A percentile compares a stretch with the other conserved stretches of the same genome.
Evolutionary conservation across 768 basidiomycete genomes (phyloP).

Genomic region (Botryobasidium botryosum): DNA sequence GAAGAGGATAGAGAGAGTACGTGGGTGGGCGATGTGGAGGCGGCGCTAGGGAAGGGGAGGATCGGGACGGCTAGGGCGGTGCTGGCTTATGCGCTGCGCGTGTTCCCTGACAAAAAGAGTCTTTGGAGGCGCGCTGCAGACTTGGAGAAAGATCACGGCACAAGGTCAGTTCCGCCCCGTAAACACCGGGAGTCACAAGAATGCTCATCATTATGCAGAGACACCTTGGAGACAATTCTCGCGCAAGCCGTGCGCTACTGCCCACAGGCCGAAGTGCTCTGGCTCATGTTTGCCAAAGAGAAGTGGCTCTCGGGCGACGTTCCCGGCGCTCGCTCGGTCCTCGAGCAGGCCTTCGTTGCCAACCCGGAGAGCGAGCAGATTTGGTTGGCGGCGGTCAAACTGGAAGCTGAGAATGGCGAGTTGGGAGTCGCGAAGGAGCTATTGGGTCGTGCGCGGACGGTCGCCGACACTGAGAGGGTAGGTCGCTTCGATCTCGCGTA

Average conservation of each 20-base stretch:
- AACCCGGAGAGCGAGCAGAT: slow-evolving; percentile 96
- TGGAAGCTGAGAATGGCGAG: slow-evolving; percentile 92
- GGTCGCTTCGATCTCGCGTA: slow-evolving; percentile 15
- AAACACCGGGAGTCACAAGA: background rate
- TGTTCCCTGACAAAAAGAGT: slow-evolving; percentile 71
- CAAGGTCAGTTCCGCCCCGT: slow-evolving; percentile 31
- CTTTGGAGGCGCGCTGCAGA: slow-evolving; percentile 88
- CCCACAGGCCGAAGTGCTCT: slow-evolving; percentile 88
- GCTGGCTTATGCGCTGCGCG: slow-evolving; percentile 77
- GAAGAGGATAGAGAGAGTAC: slow-evolving; percentile 84
- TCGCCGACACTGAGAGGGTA: slow-evolving; percentile 84
- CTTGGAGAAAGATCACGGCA: slow-evolving; percentile 82
- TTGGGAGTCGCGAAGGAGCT: slow-evolving; percentile 72
- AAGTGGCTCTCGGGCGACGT: slow-evolving; percentile 87
- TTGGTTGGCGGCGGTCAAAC: slow-evolving; percentile 93
- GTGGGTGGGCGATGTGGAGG: slow-evolving; percentile 86
- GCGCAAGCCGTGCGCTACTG: slow-evolving; percentile 73
- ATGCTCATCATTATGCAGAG: slow-evolving; percentile 25
- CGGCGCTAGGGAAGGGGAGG: slow-evolving; percentile 51
- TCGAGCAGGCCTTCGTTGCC: slow-evolving; percentile 79
- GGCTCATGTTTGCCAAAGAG: slow-evolving; percentile 98
- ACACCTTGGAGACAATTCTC: slow-evolving; percentile 68
- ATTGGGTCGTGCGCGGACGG: slow-evolving; percentile 71
- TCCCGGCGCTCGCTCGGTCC: slow-evolving; percentile 72
- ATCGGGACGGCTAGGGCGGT: slow-evolving; percentile 78